These are phyloP conservation scores for Phytophthora boehmeriae DNA, from an alignment of 352 stramenopile genomes.

Conservation along the genomic window DNA sequence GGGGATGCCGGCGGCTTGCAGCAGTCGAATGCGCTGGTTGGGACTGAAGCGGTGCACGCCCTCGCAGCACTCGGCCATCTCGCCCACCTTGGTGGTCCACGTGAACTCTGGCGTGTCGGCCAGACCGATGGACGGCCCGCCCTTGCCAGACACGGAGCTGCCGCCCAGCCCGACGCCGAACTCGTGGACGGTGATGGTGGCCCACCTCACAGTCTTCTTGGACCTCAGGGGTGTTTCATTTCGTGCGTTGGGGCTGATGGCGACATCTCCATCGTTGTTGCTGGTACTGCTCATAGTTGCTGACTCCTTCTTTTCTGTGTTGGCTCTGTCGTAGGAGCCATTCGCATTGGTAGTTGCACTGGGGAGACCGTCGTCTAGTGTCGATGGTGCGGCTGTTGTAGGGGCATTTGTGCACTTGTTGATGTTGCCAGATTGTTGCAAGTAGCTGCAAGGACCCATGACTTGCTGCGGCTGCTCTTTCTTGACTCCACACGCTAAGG, in stretches of 20 bases:
- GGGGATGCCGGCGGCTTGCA: constrained; percentile 58
- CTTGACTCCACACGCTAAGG: too few species aligned
- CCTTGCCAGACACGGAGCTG: constrained; percentile 61
- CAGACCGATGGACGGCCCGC: constrained; percentile 63
- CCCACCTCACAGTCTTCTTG: constrained; percentile 41
- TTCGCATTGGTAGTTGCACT: too few species aligned
- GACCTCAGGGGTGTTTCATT: background rate
- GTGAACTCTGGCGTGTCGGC: constrained; percentile 63
- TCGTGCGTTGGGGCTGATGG: background rate
- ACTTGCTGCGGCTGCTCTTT: background rate
- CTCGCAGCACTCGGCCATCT: constrained; percentile 71
- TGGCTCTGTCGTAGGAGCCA: background rate
- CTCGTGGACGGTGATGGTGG: constrained; percentile 61
- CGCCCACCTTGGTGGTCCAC: constrained; percentile 67
- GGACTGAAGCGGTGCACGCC: constrained; percentile 66
- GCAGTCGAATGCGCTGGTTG: constrained; percentile 60
- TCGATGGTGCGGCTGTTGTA: background rate
- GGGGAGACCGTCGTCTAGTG: too few species aligned
- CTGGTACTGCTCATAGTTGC: background rate
- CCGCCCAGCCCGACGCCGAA: constrained; percentile 63
- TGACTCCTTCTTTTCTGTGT: constrained; percentile 8
- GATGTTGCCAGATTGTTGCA: background rate
- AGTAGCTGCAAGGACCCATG: background rate
- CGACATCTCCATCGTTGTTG: background rate
- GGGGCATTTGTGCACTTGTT: background rate